Base-by-base conservation (phyloP, 2,329 filamentous ascomycete genomes). In the Aspergillus hiratsukae region DNA sequence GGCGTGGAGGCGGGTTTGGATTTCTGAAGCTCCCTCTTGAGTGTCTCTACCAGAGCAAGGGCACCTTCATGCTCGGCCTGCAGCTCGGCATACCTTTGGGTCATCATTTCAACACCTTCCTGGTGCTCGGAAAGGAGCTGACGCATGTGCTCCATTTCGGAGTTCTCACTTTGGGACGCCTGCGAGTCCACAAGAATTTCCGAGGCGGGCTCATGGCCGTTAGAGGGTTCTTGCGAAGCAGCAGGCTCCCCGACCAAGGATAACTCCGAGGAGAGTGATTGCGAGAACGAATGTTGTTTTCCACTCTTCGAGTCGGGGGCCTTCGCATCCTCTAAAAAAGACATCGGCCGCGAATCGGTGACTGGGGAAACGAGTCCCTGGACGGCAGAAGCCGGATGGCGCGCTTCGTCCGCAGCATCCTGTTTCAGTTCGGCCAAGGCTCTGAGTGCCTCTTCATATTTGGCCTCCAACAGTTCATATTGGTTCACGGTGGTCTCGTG, bases 231-330 rank as follows among this genome's bases (percentile, higher is more conserved):
- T 61, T 80, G 80, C 61, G 85, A 87, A 66, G 81, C 80, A 65
- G 85, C 84, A 70, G 88, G 90, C 69, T 89, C 89, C 83, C 88
- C 85, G 80, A 85, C 90, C 73, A 88, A 96, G 69, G 90, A 96
- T 72, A 96, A 83, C 78, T 97, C 94, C 77, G 91, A 94, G 64
- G 91, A 97, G 65, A 97, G 87, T 69, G 91, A 96, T 74, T 88
- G 91, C 78, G 91, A 92, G 69, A 89, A 92, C 75, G 89, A 90
- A 69, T 80, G 81, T 76, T 85, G 85, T 74, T 79, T 78, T 81
- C 78, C 81, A 78, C 86, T 83, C 77, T 87, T 91, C 72, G 84
- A 78, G 70, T 86, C 87, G 76, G 83, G 87, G 68, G 86, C 84
- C 76, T 85, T 86, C 67, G 81, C 80, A 69, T 91, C 87, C 60